Base-by-base conservation (phyloP, 2,329 filamentous ascomycete genomes). In the Aureobasidium lini region DNA sequence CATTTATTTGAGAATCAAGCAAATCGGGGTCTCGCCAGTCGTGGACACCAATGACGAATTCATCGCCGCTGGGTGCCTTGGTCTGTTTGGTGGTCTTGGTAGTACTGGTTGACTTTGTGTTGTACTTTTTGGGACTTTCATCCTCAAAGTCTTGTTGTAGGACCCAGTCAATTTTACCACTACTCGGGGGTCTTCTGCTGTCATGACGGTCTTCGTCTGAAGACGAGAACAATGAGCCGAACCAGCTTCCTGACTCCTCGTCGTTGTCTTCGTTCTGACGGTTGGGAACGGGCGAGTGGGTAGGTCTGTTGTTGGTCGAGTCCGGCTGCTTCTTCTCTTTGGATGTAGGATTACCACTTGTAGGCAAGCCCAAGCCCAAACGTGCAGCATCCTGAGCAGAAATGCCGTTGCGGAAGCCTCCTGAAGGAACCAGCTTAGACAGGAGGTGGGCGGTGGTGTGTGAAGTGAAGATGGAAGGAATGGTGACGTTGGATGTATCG, bases 391-490 rank as follows among this genome's bases (percentile, higher is more conserved):
- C 82, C 60, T 84, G 83, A 60, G 84, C 77, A 16, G 84, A 74
- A 7, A 79, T 77, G 61, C 85, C 80, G 63, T 85, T 82, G 48
- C 84, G 79, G 57, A 83, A 83, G 64, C 80, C 82, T 48, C 86
- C 85, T 1, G 84, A 81, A 54, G 92, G 89, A 60, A 94, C 86
- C 62, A 97, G 80, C 7, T 92, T 91, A 1, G 92, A 95, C 15
- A 99, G 80, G 13, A 99, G 79, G 71, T 96, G 93, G 1, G 94
- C 94, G 0, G 93, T 97, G 0, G 91, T 97, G 66, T 94, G 85
- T 0, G 93, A 95, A 0, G 94, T 97, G 73, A 99, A 99, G 9
- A 97, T 81, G 0, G 94, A 90, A 1, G 94, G 92, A 57, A 99
- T 96, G 0, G 90, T 90, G 64, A 97, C 84, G 68, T 96, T 96